Base-by-base conservation (phyloP, 768 basidiomycete species). In the Xerocomellus amylosporus region DNA sequence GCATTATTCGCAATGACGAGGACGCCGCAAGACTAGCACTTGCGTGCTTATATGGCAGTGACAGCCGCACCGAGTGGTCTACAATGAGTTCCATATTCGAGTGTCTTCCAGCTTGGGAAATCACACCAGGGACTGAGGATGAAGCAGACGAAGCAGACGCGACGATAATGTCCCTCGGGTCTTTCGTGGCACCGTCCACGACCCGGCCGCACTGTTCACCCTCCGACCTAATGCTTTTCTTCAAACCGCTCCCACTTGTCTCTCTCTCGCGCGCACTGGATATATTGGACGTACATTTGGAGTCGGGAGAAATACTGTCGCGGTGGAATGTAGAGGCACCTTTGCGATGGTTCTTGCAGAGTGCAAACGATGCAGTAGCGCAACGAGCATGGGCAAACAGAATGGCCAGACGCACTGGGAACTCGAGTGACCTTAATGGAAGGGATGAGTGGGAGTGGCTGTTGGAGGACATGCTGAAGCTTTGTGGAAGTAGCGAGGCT, bases 41-140 rank as follows among this genome's bases (percentile, higher is more conserved):
- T 13, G 88, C 94, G 8, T 88, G 87, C 63, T 72, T 98, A 22
- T 99, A 99, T 58, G 93, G 93, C 14, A 88, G 82, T 62, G 79
- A 84, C 55, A 80, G 80, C 51, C 72, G 86, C 33, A 76, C 83
- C 54, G 79, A 86, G 59, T 96, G 91, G 92, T 65, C 83, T 1
- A 85, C 77, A 5, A 98, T 97, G 94, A 91, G 88, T 59, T 75
- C 77, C 31, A 90, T 99, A 47, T 98, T 99, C 68, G 96, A 99
- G 67, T 99, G 95, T 66, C 78, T 98, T 31, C 96, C 96, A 0
- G 96, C 87, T 4, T 97, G 95, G 92, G 86, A 85, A 53, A 75
- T 85, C 40, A 56, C 71, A 8, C 68, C 69, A 39, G 78, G 77
- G n/a, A 80, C 78, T 38, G 82, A 86, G 44, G 78, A 79, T 39